These are phyloP conservation scores for Lactarius akahatsu DNA, from an alignment of 768 basidiomycete genomes.

Conservation along the genomic window DNA sequence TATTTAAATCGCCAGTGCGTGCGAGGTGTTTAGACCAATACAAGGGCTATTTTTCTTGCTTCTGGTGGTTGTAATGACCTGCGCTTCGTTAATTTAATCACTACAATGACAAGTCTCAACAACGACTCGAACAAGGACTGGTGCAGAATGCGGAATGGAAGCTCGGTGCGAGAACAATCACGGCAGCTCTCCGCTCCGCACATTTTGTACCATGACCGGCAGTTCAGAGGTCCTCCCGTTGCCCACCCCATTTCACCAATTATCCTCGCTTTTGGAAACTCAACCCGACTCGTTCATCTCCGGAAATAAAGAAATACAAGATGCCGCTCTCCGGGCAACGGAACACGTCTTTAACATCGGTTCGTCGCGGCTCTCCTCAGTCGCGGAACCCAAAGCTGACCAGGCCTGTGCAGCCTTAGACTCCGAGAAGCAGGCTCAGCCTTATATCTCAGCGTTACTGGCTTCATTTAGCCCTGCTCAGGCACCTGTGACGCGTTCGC, in stretches of 20 bases:
- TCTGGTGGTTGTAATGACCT: too few relatives aligned
- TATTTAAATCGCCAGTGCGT: constrained; percentile 13
- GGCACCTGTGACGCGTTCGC: constrained; percentile 75
- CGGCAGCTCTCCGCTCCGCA: neutral
- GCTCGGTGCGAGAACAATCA: neutral
- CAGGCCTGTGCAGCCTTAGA: constrained; percentile 50
- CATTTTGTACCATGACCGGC: constrained; percentile 8
- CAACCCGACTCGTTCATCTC: constrained; percentile 55
- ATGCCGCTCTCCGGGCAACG: constrained; percentile 61
- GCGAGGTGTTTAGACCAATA: neutral
- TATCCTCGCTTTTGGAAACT: constrained; percentile 57
- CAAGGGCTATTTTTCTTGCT: constrained; percentile 12
- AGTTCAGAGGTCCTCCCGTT: constrained; percentile 28
- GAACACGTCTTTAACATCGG: constrained; percentile 78
- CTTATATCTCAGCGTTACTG: constrained; percentile 65
- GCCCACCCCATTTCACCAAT: constrained; percentile 45
- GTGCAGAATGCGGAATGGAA: neutral
- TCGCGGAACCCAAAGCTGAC: constrained; percentile 9
- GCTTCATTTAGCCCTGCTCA: constrained; percentile 62
- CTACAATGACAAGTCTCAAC: neutral
- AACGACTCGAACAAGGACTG: neutral
- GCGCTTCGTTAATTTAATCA: too few relatives aligned
- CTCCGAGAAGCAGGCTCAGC: constrained; percentile 63
- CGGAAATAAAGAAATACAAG: constrained; percentile 53
- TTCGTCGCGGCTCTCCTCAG: constrained; percentile 37